Percentiles rank a stretch among this genome's conserved stretches.
Evolutionary conservation across 805 yeast genomes (phyloP).

Genomic region (Sugiyamaella boreocaroliniensis): DNA sequence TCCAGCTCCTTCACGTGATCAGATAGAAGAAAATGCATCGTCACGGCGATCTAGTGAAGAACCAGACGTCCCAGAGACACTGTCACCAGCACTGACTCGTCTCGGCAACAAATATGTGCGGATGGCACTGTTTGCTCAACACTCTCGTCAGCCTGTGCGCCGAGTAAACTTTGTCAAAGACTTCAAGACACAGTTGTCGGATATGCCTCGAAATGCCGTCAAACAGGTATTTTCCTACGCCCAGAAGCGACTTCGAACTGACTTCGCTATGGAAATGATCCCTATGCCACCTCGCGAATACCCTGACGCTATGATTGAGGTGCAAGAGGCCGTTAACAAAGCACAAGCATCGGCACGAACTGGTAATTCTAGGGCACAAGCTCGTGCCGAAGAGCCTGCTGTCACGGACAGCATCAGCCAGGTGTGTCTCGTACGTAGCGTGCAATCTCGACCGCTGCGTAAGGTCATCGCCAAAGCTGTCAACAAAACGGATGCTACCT

Average conservation of each 20-base stretch:
- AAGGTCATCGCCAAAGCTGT: neutral
- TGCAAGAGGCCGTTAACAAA: neutral
- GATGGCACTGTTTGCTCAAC: slow-evolving; percentile 2
- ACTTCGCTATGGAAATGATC: slow-evolving; percentile 13
- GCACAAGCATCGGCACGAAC: neutral
- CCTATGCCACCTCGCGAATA: slow-evolving; percentile 4
- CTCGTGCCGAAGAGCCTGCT: neutral
- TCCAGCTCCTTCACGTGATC: neutral
- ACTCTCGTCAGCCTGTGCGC: neutral
- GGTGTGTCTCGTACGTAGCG: neutral
- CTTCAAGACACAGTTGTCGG: neutral
- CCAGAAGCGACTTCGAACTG: slow-evolving; percentile 1
- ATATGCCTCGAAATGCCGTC: neutral
- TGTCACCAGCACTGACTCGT: neutral
- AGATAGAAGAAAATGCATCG: neutral
- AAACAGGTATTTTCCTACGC: slow-evolving; percentile 2
- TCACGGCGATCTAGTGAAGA: neutral
- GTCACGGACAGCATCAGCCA: neutral
- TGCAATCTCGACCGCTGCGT: neutral
- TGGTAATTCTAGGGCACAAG: neutral
- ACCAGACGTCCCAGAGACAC: neutral
- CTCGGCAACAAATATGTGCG: slow-evolving; percentile 2
- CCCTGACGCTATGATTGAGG: slow-evolving; percentile 4
- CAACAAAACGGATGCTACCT: neutral
- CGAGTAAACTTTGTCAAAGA: neutral